A percentile compares a stretch with the other conserved stretches of the same genome.
These are phyloP conservation scores for Flagelloscypha sp. DNA, from an alignment of 768 basidiomycete species.

Conservation along the genomic window DNA sequence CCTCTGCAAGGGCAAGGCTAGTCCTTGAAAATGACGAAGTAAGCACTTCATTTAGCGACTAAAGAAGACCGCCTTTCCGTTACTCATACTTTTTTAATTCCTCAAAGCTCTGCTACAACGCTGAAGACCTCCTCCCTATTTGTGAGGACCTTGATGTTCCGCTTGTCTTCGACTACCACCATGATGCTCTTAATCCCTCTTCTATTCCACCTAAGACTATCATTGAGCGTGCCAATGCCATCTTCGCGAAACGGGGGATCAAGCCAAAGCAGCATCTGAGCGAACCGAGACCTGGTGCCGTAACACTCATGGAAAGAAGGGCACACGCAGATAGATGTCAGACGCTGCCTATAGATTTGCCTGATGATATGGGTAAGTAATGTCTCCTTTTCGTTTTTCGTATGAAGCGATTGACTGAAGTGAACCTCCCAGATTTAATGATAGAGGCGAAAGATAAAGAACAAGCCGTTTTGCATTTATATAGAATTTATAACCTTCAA, in stretches of 20 bases:
- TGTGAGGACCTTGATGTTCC: conserved; percentile 80
- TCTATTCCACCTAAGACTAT: conserved; percentile 54
- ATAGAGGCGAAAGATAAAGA: conserved; percentile 94
- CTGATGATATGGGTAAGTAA: conserved; percentile 55
- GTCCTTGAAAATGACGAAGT: conserved; percentile 97
- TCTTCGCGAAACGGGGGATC: conserved; percentile 72
- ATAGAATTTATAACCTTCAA: conserved; percentile 66
- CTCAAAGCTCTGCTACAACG: conserved; percentile 68
- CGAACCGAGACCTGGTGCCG: conserved; percentile 80
- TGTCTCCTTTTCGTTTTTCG: conserved; percentile 5
- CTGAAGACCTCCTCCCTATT: conserved; percentile 79
- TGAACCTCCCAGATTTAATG: conserved; percentile 58
- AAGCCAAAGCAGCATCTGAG: conserved; percentile 89
- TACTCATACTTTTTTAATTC: background rate
- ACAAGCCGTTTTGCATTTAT: conserved; percentile 83
- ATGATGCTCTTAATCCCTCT: conserved; percentile 63
- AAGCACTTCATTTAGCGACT: conserved; percentile 8
- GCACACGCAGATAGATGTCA: conserved; percentile 84
- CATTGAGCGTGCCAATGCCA: conserved; percentile 65
- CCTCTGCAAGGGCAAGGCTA: conserved; percentile 59
- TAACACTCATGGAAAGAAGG: conserved; percentile 73
- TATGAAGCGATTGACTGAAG: conserved; percentile 10
- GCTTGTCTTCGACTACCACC: conserved; percentile 74
- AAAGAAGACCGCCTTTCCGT: background rate
- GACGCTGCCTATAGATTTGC: conserved; percentile 51